These are phyloP conservation scores for Fraxinus dipetala DNA, from an alignment of 305 asterid species.

Conservation along the genomic window DNA sequence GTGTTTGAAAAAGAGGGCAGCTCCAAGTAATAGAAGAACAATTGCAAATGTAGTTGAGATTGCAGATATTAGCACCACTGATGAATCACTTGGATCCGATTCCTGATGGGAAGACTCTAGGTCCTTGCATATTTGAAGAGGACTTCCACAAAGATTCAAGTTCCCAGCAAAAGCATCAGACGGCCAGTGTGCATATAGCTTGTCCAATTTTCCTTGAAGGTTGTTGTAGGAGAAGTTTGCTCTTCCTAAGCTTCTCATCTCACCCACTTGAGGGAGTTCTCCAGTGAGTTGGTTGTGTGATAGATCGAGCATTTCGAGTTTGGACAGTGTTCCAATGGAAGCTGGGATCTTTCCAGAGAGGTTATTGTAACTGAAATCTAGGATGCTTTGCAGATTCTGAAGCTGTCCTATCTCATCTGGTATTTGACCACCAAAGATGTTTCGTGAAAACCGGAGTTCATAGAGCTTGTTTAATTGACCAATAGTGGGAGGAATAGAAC, in stretches of 20 bases:
- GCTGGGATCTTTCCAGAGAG: conserved; percentile 62
- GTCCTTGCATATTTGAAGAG: conserved; percentile 54
- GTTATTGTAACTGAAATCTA: conserved; percentile 77
- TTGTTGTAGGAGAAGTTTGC: conserved; percentile 74
- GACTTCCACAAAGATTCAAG: conserved; percentile 66
- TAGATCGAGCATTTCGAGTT: conserved; percentile 81
- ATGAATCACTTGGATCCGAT: conserved; percentile 38
- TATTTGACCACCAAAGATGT: conserved; percentile 65
- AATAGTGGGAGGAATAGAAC: conserved; percentile 62
- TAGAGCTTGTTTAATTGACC: conserved; percentile 64
- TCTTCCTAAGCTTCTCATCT: conserved; percentile 77
- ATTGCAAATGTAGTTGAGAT: conserved; percentile 47
- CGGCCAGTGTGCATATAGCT: conserved; percentile 65
- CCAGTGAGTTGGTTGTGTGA: conserved; percentile 71
- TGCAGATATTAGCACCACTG: conserved; percentile 63
- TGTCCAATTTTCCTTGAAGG: conserved; percentile 66
- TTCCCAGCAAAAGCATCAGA: conserved; percentile 63
- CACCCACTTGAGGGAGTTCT: conserved; percentile 64
- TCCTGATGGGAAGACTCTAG: conserved; percentile 16
- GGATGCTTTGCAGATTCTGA: conserved; percentile 67
- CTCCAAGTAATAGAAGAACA: conserved; percentile 55
- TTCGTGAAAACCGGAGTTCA: conserved; percentile 60
- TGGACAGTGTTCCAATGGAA: conserved; percentile 53
- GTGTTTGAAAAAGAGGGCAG: conserved; percentile 57
- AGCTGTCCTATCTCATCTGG: conserved; percentile 70